These are phyloP conservation scores for Fusarium fracticaudum DNA, from an alignment of 2,329 filamentous ascomycete genomes.

Conservation along the genomic window DNA sequence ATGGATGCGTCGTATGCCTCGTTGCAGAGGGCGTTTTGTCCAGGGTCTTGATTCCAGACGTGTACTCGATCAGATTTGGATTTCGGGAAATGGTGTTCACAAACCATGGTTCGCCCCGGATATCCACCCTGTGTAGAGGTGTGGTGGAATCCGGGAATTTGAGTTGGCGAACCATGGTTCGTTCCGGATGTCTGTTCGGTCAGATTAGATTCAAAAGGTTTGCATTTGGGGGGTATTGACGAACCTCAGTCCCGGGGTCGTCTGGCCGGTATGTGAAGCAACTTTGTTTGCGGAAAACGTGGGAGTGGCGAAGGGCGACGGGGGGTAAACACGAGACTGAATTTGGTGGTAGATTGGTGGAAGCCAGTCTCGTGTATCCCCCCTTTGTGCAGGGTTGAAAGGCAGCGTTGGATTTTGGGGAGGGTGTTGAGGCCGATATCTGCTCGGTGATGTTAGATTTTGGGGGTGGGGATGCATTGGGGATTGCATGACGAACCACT, in stretches of 20 bases:
- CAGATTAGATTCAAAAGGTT: not conserved
- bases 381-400: not conserved
- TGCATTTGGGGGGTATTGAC: not conserved
- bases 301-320: no score
- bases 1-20: no score
- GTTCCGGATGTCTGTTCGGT: not conserved
- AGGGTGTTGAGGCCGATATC: no score
- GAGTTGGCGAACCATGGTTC: not conserved
- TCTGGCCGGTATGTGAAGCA: no score
- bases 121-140: no score
- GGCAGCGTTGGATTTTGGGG: not conserved
- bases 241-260: not conserved
- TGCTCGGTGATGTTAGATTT: no score
- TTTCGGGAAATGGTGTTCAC: not conserved
- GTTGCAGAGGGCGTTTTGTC: no score
- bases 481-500: not conserved
- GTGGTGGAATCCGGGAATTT: no score
- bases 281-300: no score
- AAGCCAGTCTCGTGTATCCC: not conserved
- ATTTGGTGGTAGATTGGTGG: not conserved
- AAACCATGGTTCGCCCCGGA: no score
- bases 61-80: no score
- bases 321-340: not conserved
- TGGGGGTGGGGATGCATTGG: not conserved
- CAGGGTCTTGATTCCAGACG: no score